Percentiles rank a stretch among this genome's conserved stretches.
phyloP scores from a whole-genome alignment of 169 alveolate genomes.

The Perkinsus olseni region DNA sequence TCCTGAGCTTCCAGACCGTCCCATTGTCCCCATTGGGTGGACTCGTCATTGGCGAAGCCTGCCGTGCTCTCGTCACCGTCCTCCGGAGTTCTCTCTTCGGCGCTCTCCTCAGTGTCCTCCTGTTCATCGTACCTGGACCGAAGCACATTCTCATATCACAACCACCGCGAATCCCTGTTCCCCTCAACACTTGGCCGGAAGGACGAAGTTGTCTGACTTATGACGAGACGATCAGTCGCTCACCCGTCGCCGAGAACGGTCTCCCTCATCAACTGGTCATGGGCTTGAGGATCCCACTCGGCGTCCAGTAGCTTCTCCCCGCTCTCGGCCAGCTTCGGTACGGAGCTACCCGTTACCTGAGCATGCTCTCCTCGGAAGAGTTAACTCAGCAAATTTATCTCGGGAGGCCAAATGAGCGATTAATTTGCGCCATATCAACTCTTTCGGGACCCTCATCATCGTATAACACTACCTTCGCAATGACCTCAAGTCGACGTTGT shows the following conservation, averaged over 20 bases:
- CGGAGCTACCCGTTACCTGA: neutral
- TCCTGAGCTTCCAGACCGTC: neutral
- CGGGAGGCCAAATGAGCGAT: too few relatives aligned
- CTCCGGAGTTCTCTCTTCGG: neutral
- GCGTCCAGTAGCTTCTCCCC: neutral
- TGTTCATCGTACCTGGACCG: neutral
- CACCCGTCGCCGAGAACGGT: neutral
- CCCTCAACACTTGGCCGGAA: too few relatives aligned
- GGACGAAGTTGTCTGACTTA: too few relatives aligned
- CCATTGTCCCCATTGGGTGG: neutral
- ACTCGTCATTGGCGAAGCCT: neutral
- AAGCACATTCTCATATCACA: too few relatives aligned
- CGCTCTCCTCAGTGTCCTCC: neutral
- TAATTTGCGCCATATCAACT: too few relatives aligned
- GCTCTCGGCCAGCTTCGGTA: neutral
- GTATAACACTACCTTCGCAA: neutral
- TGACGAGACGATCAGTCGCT: neutral
- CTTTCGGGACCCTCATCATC: too few relatives aligned
- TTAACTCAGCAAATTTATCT: too few relatives aligned
- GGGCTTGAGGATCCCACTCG: neutral
- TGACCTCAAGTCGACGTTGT: neutral
- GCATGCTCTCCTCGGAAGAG: neutral
- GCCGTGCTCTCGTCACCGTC: neutral
- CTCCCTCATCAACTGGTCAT: neutral
- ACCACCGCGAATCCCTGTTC: too few relatives aligned